Evolutionary conservation across 768 basidiomycete genomes (phyloP), one percentile per base, ranked within the genome.

Genomic region (Lentinula guzmanii): DNA sequence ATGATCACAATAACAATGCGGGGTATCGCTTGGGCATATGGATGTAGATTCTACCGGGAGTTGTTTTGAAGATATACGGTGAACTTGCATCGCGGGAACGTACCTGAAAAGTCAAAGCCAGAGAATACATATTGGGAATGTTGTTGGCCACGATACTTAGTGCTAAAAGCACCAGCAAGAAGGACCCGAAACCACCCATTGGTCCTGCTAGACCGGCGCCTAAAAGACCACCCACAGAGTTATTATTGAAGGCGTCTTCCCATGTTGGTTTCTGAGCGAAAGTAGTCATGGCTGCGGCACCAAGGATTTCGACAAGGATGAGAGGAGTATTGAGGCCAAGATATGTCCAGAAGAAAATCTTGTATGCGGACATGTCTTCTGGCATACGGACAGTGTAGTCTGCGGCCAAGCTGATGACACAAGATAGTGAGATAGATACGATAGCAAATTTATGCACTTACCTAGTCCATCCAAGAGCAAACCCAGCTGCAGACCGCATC

Each of bases 91-190:
- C 46, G 21, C 21, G 10, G 9, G 42, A 9, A 50, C 46, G 34
- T 39, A 59, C 58, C 64, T 86, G 85, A 65, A 84, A 74, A 64
- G 75, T 78, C 61, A 87, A 77, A 31, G 79, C 77, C 62, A 82
- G 78, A 48, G 82, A 84, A 69, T 89, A 89, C 52, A 88, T 79
- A 10, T 85, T 86, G 4, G 82, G 80, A 3, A 85, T 83, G 50
- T 85, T 83, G 70, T 87, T 88, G 5, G 77, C 84, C 5, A 81
- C 80, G 43, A 87, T 83, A 66, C 82, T 84, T 45, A 89, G 70
- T 52, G 83, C 82, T 64, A 89, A 74, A 62, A 89, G 67, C 46
- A 86, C 82, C 0, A 80, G 79, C 50, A 86, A 72, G 73, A 86
- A 81, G 60, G 83, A 82, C 4, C 83, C 79, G 67, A 84, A 85